Conservation (phyloP, 2,329 filamentous ascomycete genomes). For the Chrysoporthe puriensis region DNA sequence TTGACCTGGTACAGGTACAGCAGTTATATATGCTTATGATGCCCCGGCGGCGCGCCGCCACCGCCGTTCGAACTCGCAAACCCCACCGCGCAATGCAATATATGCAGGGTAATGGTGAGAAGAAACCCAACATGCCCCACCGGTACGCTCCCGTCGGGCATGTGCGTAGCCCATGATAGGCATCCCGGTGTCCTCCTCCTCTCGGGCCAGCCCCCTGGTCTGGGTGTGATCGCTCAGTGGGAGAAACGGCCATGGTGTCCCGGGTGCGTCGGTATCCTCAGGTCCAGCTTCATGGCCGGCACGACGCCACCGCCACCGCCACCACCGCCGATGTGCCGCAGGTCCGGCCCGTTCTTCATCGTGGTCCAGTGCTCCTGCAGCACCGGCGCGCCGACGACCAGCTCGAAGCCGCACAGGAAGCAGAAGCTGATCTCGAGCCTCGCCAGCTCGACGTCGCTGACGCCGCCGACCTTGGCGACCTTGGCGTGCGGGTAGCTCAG, state of each 20-base stretch:
- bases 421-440: slow-evolving; percentile 88
- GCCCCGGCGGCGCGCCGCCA: no score
- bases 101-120: background rate
- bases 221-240: background rate
- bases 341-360: slow-evolving; percentile 46
- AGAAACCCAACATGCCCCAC: background rate
- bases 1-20: no score
- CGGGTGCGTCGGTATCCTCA: slow-evolving; percentile 14
- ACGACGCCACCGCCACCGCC: slow-evolving; percentile 9
- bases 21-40: no score
- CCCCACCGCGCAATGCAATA: no score
- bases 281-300: slow-evolving; percentile 2
- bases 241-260: slow-evolving; percentile 14
- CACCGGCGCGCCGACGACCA: slow-evolving; percentile 64
- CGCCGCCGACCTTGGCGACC: slow-evolving; percentile 85
- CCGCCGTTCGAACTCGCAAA: no score
- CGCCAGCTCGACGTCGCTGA: slow-evolving; percentile 79
- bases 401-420: slow-evolving; percentile 82
- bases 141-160: no score
- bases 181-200: background rate
- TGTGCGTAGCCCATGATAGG: background rate
- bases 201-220: background rate
- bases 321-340: slow-evolving; percentile 14
- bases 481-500: slow-evolving; percentile 83
- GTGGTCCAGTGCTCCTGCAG: slow-evolving; percentile 69